Conservation (phyloP, 331 rosid genomes). For the Stylosanthes scabra region DNA sequence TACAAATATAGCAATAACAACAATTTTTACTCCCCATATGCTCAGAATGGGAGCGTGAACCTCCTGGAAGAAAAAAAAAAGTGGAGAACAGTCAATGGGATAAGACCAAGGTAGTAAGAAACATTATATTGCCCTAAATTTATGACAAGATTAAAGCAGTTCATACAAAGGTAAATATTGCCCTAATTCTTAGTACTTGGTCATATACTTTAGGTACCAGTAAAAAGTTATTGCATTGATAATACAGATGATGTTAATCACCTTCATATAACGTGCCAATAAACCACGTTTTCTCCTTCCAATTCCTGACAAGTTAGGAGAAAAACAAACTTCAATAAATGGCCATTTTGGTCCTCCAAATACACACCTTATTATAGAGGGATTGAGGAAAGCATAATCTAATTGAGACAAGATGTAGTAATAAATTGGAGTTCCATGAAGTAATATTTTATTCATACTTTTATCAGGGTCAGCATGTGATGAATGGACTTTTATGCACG, state of each 20-base stretch:
- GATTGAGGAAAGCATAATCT: slow-evolving; percentile 20
- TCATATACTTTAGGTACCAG: slow-evolving; percentile 24
- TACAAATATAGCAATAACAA: slow-evolving; percentile 71
- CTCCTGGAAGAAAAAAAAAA: slow-evolving; percentile 66
- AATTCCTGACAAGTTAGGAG: slow-evolving; percentile 55
- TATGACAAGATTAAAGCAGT: slow-evolving; percentile 18
- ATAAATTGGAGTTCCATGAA: slow-evolving; percentile 28
- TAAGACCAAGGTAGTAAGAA: slow-evolving; percentile 28
- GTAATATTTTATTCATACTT: slow-evolving; percentile 56
- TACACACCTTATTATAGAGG: slow-evolving; percentile 4
- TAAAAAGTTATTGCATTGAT: neutral
- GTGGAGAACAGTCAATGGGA: neutral
- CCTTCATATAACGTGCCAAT: slow-evolving; percentile 93
- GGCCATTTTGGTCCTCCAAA: slow-evolving; percentile 23
- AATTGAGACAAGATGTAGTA: slow-evolving; percentile 13
- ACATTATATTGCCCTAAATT: neutral
- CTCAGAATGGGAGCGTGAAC: slow-evolving; percentile 96
- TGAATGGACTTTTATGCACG: slow-evolving; percentile 73
- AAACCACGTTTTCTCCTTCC: slow-evolving; percentile 74
- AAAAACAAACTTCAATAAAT: slow-evolving; percentile 47
- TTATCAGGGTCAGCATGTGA: slow-evolving; percentile 62
- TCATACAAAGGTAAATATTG: slow-evolving; percentile 19
- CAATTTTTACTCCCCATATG: slow-evolving; percentile 86
- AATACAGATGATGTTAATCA: slow-evolving; percentile 39
- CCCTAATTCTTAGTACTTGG: neutral